Base-by-base conservation (phyloP, 768 basidiomycete species). In the Lactarius hengduanensis region DNA sequence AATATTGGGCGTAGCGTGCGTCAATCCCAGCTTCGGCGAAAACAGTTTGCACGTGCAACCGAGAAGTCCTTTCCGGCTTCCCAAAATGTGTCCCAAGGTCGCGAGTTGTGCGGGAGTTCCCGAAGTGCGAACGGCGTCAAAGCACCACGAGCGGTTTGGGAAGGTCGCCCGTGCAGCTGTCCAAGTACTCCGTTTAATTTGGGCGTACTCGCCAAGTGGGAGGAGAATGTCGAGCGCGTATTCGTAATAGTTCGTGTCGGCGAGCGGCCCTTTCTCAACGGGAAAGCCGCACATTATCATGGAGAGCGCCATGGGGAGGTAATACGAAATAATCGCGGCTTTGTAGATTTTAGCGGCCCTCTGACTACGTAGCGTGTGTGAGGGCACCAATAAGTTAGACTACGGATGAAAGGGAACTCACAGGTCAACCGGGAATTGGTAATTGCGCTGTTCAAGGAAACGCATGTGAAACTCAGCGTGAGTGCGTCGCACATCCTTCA, bases 131-230 rank as follows among this genome's bases (percentile, higher is more conserved):
- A 94, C 95, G 36, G 86, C 87, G 78, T 97, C 97, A 76, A 97
- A 82, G 70, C 89, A 89, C 97, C 96, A 99, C 22, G 90, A 91
- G 78, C 96, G 98, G 79, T 96, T 97, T 98, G 78, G 98, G 96
- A 66, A 98, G 77, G 15, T 91, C 84, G 5, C 89, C 94, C 30
- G 90, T 88, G 76, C 87, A 96, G 77, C 98, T 96, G 72, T 98
- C 85, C 11, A 69, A 32, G 78, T 88, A 98, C 78, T 99, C 96
- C 75, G 96, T 93, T 77, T 99, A 66, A 96, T 84, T 78, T 99
- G 96, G 87, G 97, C 98, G 79, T 97, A 99, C 77, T 97, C 95
- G 57, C 96, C 97, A 62, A 98, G 83, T 2, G 92, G 92, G 67
- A 98, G 80, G 54, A 98, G 85, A 75, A 99, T 95, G 54, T 85